Evolutionary conservation across 1,284 basidiomycete genomes (phyloP).

Genomic region (Trichosporon asahii): DNA sequence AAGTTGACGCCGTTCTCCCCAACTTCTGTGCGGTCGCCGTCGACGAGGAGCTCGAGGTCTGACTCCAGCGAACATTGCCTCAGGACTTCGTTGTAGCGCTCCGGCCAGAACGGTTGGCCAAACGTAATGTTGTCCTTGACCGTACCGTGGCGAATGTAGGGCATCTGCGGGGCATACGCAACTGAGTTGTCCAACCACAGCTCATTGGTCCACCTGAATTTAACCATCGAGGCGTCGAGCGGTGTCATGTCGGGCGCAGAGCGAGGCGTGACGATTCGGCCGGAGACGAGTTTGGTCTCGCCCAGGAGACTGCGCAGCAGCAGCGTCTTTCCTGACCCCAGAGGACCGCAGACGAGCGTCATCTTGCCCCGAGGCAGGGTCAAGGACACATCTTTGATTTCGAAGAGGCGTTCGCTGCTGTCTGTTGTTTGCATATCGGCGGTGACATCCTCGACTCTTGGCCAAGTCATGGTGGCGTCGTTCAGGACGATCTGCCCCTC

Average conservation of each 20-base stretch:
- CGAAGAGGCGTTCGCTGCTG: slow-evolving; percentile 23
- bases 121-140: slow-evolving; percentile 52
- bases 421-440: neutral
- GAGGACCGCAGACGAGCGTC: slow-evolving; percentile 47
- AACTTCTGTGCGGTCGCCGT: slow-evolving; percentile 64
- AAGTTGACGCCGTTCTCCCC: slow-evolving; percentile 74
- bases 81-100: slow-evolving; percentile 45
- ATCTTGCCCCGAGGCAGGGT: slow-evolving; percentile 36
- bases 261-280: slow-evolving; percentile 32
- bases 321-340: slow-evolving; percentile 50
- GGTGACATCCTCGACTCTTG: slow-evolving; percentile 18
- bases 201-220: slow-evolving; percentile 30
- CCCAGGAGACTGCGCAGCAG: slow-evolving; percentile 47
- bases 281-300: slow-evolving; percentile 36
- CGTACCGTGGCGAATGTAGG: slow-evolving; percentile 49
- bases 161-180: slow-evolving; percentile 49
- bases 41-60: slow-evolving; percentile 45
- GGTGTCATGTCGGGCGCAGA: slow-evolving; percentile 34
- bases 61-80: slow-evolving; percentile 40
- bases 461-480: slow-evolving; percentile 44
- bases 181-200: slow-evolving; percentile 43
- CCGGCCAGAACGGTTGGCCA: slow-evolving; percentile 49
- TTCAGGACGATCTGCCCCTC: slow-evolving; percentile 28
- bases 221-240: slow-evolving; percentile 21
- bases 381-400: slow-evolving; percentile 34